A percentile compares a stretch with the other conserved stretches of the same genome.
phyloP scores from a whole-genome alignment of 176 grass and related monocot species.

The Bromus sterilis region DNA sequence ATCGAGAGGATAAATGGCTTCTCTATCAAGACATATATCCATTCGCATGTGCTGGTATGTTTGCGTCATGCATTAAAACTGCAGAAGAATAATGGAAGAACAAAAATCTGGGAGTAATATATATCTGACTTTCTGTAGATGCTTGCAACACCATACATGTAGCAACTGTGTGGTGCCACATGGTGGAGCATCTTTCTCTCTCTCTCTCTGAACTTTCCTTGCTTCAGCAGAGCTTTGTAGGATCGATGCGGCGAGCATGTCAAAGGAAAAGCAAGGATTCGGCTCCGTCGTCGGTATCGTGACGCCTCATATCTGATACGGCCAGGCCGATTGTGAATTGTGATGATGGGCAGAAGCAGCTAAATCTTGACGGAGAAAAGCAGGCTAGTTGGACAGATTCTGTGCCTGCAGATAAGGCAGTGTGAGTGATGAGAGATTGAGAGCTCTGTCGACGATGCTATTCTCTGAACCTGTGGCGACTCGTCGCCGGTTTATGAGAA shows the following conservation, averaged over 20 bases:
- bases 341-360: constrained; percentile 11
- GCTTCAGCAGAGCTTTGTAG: constrained; percentile 18
- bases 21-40: constrained; percentile 30
- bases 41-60: background rate
- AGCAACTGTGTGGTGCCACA: constrained; percentile 18
- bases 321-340: background rate
- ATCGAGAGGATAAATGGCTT: constrained; percentile 29
- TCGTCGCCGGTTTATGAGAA: constrained; percentile 22
- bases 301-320: constrained; percentile 36
- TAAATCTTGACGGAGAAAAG: constrained; percentile 33
- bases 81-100: background rate
- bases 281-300: constrained; percentile 30
- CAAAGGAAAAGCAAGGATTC: constrained; percentile 27
- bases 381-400: constrained; percentile 37
- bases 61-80: constrained; percentile 22
- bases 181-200: background rate
- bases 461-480: constrained; percentile 36
- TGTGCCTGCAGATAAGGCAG: constrained; percentile 20
- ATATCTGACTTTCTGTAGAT: constrained; percentile 34
- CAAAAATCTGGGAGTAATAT: background rate
- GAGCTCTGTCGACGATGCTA: constrained; percentile 28
- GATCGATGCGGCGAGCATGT: background rate
- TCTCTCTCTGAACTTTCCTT: constrained; percentile 18
- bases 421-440: constrained; percentile 16
- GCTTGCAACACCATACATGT: constrained; percentile 24